Base-by-base conservation (phyloP, 2,329 filamentous ascomycete genomes). In the Fusarium continuum region DNA sequence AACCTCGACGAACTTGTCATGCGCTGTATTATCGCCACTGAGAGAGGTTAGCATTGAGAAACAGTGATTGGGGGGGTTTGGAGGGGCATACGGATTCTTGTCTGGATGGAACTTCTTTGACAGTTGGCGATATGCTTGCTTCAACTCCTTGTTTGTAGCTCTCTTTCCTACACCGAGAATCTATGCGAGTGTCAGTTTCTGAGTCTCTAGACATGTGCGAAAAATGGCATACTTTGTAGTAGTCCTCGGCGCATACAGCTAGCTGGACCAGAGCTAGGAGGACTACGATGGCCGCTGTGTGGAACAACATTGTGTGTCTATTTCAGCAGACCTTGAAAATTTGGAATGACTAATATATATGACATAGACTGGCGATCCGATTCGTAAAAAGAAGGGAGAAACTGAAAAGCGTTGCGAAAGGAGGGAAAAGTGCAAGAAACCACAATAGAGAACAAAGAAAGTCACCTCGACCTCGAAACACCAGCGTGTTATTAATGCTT, bases 31-130 rank as follows among this genome's bases (percentile, higher is more conserved):
- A 74, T 97, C 89, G 66, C 88, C 89, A 53, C 92, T 95, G 68
- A 23, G 52, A 8, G 10, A 19, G 9, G 53, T 54, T 16, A 49
- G 11, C 41, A 31, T 41, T 31, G 11, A 32, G 28, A 40, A 29
- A 43, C 34, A 40, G n/a, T n/a, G n/a, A 23, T 25, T 11, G 14
- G 20, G 16, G 20, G 36, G 11, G 44, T 41, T 39, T 52, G 45
- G 61, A 54, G 53, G 46, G 38, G 80, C 90, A 71, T 85, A 95
- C 90, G 94, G 93, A 72, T 98, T 98, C 85, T 99, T 99, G 78
- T 99, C 95, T 4, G 95, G 95, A 74, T 99, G 95, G 76, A 86
- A 97, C 76, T 96, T 96, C 78, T 98, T 98, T 81, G 91, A 96
- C 10, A 99, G 83, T 58, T 88, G 89, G 58, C 93, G 88, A 78